Evolutionary conservation across 768 basidiomycete species (phyloP).

Genomic region (Gymnopilus dilepis): DNA sequence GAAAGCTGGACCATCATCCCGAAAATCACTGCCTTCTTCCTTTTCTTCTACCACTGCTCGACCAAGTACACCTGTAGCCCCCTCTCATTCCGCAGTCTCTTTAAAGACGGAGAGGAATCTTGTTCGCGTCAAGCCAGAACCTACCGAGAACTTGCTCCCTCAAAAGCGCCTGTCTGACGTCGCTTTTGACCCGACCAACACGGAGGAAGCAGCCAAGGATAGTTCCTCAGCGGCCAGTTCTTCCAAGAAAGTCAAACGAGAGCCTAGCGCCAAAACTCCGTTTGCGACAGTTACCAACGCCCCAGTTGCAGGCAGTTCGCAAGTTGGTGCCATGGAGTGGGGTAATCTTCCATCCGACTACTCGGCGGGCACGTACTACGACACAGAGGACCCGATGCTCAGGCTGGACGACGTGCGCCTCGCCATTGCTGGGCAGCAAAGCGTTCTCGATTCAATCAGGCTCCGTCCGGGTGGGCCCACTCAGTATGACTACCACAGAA

Average conservation of each 20-base stretch:
- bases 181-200: conserved; percentile 20
- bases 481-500: not conserved
- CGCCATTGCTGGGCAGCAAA: conserved; percentile 15
- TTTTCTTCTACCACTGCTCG: not conserved
- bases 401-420: conserved; percentile 13
- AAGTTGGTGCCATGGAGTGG: not conserved
- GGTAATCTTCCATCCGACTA: not conserved
- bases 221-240: not conserved
- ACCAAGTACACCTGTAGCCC: not conserved
- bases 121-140: conserved; percentile 35
- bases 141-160: conserved; percentile 34
- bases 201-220: conserved; percentile 4
- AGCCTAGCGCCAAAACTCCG: conserved; percentile 32
- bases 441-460: not conserved
- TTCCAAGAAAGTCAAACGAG: conserved; percentile 36
- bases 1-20: conserved; percentile 6
- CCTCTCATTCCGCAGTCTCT: not conserved
- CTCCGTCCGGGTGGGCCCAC: not conserved
- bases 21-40: conserved; percentile 6
- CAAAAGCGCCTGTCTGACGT: conserved; percentile 43
- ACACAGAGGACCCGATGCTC: conserved; percentile 14
- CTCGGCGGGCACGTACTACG: not conserved
- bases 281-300: conserved; percentile 22
- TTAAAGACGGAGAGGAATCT: not conserved
- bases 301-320: conserved; percentile 6